Conservation (phyloP, 768 basidiomycete species). For the Rhizopogon salebrosus region DNA sequence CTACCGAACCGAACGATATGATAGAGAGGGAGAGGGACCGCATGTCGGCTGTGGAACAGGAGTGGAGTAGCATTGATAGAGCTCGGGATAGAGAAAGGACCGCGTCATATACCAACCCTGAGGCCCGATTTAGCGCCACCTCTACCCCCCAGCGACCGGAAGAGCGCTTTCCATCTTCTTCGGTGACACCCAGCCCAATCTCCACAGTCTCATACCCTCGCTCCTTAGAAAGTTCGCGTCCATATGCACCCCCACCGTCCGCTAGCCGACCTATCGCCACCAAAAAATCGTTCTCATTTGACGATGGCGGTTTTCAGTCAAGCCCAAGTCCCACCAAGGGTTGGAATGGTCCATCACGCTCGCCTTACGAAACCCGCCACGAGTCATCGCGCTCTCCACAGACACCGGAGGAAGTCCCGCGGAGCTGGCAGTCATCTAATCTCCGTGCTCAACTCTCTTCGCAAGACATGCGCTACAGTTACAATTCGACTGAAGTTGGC, state of each 20-base stretch:
- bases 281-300: slow-evolving; percentile 19
- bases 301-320: slow-evolving; percentile 21
- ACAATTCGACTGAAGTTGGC: slow-evolving; percentile 16
- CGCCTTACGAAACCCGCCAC: slow-evolving; percentile 23
- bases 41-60: slow-evolving; percentile 22
- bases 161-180: slow-evolving; percentile 11
- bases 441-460: slow-evolving; percentile 22
- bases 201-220: slow-evolving; percentile 12
- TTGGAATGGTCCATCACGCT: slow-evolving; percentile 17
- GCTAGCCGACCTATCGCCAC: slow-evolving; percentile 27
- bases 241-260: slow-evolving; percentile 18
- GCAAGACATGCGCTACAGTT: slow-evolving; percentile 24
- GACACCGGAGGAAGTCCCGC: slow-evolving; percentile 21
- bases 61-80: slow-evolving; percentile 22
- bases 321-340: slow-evolving; percentile 17
- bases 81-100: slow-evolving; percentile 17
- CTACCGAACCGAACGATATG: slow-evolving; percentile 16
- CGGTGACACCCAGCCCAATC: slow-evolving; percentile 10
- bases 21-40: slow-evolving; percentile 22
- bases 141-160: slow-evolving; percentile 9
- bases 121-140: slow-evolving; percentile 14
- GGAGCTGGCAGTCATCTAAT: slow-evolving; percentile 26
- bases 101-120: slow-evolving; percentile 10
- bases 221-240: slow-evolving; percentile 8
- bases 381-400: slow-evolving; percentile 27